Evolutionary conservation across 2,329 filamentous ascomycete species (phyloP), one percentile per base, ranked within the genome.

Genomic region (Verticillium nonalfalfae): DNA sequence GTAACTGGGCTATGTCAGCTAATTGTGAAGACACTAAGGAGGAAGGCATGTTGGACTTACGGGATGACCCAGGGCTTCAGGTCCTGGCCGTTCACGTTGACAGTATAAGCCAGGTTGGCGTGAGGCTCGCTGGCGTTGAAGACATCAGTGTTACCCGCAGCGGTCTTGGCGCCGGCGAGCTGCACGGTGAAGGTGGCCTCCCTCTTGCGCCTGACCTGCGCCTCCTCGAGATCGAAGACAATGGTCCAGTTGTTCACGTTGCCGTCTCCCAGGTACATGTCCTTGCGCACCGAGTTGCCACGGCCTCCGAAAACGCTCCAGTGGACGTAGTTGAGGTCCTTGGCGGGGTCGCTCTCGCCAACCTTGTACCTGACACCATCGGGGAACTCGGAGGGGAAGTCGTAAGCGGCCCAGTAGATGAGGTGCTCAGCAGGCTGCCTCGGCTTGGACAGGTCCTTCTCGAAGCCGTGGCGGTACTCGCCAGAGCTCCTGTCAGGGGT

Each of bases 161-260:
- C 83, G 0, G 83, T 85, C 73, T 88, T 88, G 1, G 81, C 85
- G 2, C 81, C 85, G 0, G 85, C 85, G 1, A 89, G 76, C 68
- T 88, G 85, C 1, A 89, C 78, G 0, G 85, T 88, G 33, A 89
- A 80, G 0, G 83, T 87, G 0, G 84, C 85, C 31, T 75, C 72
- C 35, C 70, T 74, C 61, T 75, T 79, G 6, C 72, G 70, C 2
- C 70, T 66, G 1, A 86, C 66, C 58, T 82, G 73, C 0, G 72
- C 67, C 35, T 74, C 68, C 5, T 73, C 71, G 57, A 65, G 60
- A 62, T 80, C 74, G 63, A 84, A 86, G 0, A 76, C 66, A 34
- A 85, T 73, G 0, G 79, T 85, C 83, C 82, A 85, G 68, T 85
- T 83, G 68, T 83, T 83, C 35, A 83, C 74, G 59, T 79, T 72